A percentile compares a stretch with the other conserved stretches of the same genome.
phyloP scores from a whole-genome alignment of 2,329 filamentous ascomycete genomes.

The Ophiobolus disseminans region DNA sequence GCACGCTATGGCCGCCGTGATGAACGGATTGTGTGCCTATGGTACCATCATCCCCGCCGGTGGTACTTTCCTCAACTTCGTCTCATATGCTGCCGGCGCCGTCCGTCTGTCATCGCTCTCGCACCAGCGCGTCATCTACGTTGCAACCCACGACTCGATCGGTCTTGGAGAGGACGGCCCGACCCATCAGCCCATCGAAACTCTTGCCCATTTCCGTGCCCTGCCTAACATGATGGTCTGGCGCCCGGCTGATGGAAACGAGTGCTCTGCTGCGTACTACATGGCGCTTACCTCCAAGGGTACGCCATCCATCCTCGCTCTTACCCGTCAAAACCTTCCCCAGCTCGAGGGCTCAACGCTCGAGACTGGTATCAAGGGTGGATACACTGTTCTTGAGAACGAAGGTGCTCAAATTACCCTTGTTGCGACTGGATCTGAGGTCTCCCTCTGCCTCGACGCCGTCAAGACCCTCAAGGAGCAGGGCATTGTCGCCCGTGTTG shows the following conservation, averaged over 20 bases:
- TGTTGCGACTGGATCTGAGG: constrained; percentile 94
- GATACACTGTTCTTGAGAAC: constrained; percentile 86
- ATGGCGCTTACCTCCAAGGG: constrained; percentile 86
- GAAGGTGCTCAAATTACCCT: constrained; percentile 86
- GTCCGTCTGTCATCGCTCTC: constrained; percentile 93
- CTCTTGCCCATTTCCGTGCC: constrained; percentile 96
- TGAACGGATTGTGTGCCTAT: constrained; percentile 95
- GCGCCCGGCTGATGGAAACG: constrained; percentile 98
- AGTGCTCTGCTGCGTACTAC: constrained; percentile 98
- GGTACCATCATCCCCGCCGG: constrained; percentile 92
- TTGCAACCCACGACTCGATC: constrained; percentile 98
- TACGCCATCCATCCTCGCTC: constrained; percentile 90
- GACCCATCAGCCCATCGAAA: constrained; percentile 99
- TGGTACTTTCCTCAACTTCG: constrained; percentile 99
- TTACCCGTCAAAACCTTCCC: constrained; percentile 97
- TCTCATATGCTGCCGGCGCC: constrained; percentile 94
- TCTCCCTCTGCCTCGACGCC: constrained; percentile 90
- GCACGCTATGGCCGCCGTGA: constrained; percentile 89
- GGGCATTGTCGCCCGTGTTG: constrained; percentile 85
- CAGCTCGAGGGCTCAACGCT: constrained; percentile 95
- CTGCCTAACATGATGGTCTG: constrained; percentile 99
- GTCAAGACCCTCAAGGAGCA: constrained; percentile 90
- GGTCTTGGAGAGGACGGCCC: constrained; percentile 98
- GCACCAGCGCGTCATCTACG: constrained; percentile 89
- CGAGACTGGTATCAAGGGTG: constrained; percentile 90